Base-by-base conservation (phyloP, 1,139 yeast genomes). In the Zygoascus hellenicus region DNA sequence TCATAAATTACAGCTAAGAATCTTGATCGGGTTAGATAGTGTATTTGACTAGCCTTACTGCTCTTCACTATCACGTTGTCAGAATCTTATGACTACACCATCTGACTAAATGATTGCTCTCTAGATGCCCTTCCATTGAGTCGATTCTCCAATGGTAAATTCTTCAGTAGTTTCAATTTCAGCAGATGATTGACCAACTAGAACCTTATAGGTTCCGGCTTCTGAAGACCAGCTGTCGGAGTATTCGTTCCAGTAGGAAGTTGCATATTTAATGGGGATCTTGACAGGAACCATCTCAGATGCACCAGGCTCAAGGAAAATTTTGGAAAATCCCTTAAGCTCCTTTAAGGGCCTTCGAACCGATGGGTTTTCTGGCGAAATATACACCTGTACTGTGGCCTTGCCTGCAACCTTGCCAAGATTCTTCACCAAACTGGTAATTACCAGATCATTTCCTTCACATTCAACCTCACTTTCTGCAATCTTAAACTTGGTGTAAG, bases 301-400 rank as follows among this genome's bases (percentile, higher is more conserved):
- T 57, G 72, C 69, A 14, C 76, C 76, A 3, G 77, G 64, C 34
- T 63, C 57, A 49, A 79, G 60, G 31, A 54, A 57, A 14, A 77
- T 74, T 62, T 79, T 78, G 38, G 65, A 71, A 57, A 76, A 79
- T 38, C 74, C 81, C 60, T 75, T 77, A 58, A 79, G 70, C 57
- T 80, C 84, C 61, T 79, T 79, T 16, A 68, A 59, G 13, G 83
- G 82, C 56, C 83, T 71, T 38, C 66, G 66, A 44, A 76, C 65
- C 35, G 65, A 58, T 7, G 80, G 68, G 30, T 61, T 63, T 13
- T 61, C 55, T 51, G 74, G 75, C 34, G 64, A 55, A 40, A 76
- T 58, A 56, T 76, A 76, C 17, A 74, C 59, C 59, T 76, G 81
- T 9, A 72, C 72, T 34, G 68, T 72, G 54, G 76, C 79, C 19